phyloP scores from a whole-genome alignment of 768 basidiomycete species.

The Bullera alba region DNA sequence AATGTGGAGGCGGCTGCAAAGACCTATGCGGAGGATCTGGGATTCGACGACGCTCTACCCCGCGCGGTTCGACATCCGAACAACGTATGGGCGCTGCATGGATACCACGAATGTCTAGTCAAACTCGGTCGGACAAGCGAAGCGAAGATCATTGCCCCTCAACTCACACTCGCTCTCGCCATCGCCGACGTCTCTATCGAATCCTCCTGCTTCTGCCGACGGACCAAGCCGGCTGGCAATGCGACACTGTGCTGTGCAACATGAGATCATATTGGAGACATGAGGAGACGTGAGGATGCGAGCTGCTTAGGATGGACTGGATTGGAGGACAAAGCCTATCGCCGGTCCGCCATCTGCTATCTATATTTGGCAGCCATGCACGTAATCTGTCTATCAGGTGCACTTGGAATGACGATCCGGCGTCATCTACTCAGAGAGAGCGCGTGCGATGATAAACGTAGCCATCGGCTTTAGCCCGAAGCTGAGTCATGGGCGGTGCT shows the following conservation, averaged over 20 bases:
- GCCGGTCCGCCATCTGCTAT: no score
- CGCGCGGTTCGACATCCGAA: slow-evolving; percentile 33
- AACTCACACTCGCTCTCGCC: slow-evolving; percentile 21
- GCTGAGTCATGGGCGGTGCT: no score
- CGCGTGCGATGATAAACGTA: no score
- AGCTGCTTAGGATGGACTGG: neutral
- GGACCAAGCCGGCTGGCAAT: slow-evolving; percentile 1
- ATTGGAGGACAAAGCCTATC: neutral
- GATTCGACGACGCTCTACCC: slow-evolving; percentile 19
- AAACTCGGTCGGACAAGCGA: slow-evolving; percentile 17
- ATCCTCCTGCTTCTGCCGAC: slow-evolving; percentile 26
- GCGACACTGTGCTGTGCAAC: no score
- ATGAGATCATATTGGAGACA: no score
- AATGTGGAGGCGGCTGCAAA: slow-evolving; percentile 21
- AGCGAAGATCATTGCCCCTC: slow-evolving; percentile 15
- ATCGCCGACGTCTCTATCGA: slow-evolving; percentile 26
- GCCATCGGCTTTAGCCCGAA: no score
- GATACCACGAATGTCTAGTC: slow-evolving; percentile 34
- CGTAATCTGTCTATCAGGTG: no score
- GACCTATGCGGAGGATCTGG: slow-evolving; percentile 31
- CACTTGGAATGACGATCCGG: no score
- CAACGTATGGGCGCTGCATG: slow-evolving; percentile 38
- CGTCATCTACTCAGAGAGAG: no score
- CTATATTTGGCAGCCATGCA: no score
- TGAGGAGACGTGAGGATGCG: no score